phyloP scores from a whole-genome alignment of 306 rosid genomes.

The Cyamopsis tetragonoloba region DNA sequence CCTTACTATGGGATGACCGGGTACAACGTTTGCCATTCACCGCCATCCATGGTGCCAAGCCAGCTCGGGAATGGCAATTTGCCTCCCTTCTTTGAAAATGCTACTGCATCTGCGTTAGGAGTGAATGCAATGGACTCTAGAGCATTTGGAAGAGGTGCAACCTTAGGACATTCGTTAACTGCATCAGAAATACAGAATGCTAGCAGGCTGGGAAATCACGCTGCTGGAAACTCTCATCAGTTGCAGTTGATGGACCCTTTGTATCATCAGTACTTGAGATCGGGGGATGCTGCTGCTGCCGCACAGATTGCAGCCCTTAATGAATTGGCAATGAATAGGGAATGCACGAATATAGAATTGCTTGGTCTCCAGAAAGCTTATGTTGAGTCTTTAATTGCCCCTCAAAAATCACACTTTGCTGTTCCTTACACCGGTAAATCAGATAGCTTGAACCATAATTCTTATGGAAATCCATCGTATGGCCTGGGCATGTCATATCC shows the following conservation, averaged over 20 bases:
- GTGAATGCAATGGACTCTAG: conserved; percentile 62
- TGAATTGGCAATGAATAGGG: conserved; percentile 64
- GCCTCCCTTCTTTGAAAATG: conserved; percentile 69
- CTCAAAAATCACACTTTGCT: conserved; percentile 64
- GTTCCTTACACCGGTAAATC: conserved; percentile 63
- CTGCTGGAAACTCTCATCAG: conserved; percentile 58
- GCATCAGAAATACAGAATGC: conserved; percentile 67
- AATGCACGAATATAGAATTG: conserved; percentile 51
- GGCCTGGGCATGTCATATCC: conserved; percentile 63
- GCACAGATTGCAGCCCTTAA: conserved; percentile 74
- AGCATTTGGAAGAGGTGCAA: conserved; percentile 58
- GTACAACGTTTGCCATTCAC: conserved; percentile 61
- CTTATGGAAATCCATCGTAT: conserved; percentile 43
- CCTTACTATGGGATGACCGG: conserved; percentile 66
- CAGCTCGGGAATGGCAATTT: conserved; percentile 63
- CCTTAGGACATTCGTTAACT: conserved; percentile 53
- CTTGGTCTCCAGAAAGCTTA: conserved; percentile 75
- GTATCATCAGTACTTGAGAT: conserved; percentile 69
- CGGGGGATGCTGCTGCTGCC: conserved; percentile 74
- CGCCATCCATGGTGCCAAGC: conserved; percentile 65
- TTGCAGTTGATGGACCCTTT: conserved; percentile 67
- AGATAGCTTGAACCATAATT: conserved; percentile 58
- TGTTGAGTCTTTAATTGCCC: conserved; percentile 52
- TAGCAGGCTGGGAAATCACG: conserved; percentile 58
- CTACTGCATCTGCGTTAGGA: conserved; percentile 48